Conservation (phyloP, 1,284 basidiomycete species). For the Leccinum olivaceoglutinosum region DNA sequence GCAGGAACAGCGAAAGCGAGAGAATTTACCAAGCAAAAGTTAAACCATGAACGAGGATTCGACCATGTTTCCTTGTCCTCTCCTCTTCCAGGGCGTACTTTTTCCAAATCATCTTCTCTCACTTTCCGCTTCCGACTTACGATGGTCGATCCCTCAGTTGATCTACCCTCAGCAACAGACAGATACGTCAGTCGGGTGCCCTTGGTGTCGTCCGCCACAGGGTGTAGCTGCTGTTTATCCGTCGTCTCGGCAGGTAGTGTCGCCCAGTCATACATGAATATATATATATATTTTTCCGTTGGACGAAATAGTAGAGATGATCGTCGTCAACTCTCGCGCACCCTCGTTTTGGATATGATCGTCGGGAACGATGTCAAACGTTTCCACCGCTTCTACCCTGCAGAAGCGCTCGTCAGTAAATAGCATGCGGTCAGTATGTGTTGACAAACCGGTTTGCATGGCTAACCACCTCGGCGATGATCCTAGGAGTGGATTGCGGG, state of each 20-base stretch:
- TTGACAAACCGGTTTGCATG: conserved; percentile 65
- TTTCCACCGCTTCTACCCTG: conserved; percentile 55
- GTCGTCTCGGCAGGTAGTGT: no score
- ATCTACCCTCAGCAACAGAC: no score
- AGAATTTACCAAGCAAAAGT: conserved; percentile 74
- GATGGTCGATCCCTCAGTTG: no score
- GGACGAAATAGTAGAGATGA: conserved; percentile 74
- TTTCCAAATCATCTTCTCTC: no score
- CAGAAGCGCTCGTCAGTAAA: not conserved
- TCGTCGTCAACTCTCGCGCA: conserved; percentile 43
- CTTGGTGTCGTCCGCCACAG: no score
- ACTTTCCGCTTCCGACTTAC: no score
- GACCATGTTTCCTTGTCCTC: no score
- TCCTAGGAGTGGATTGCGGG: conserved; percentile 36
- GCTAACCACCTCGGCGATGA: conserved; percentile 63
- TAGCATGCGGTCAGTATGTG: not conserved
- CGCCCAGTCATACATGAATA: conserved; percentile 66
- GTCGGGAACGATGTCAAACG: conserved; percentile 49
- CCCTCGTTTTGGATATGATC: conserved; percentile 13
- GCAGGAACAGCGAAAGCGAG: not conserved
- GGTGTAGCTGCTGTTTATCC: no score
- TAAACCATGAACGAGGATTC: no score
- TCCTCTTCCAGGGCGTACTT: no score
- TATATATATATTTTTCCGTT: conserved; percentile 68
- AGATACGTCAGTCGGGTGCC: no score